Evolutionary conservation across 495 filamentous ascomycete species (phyloP).

Genomic region (Elaphomyces granulatus): DNA sequence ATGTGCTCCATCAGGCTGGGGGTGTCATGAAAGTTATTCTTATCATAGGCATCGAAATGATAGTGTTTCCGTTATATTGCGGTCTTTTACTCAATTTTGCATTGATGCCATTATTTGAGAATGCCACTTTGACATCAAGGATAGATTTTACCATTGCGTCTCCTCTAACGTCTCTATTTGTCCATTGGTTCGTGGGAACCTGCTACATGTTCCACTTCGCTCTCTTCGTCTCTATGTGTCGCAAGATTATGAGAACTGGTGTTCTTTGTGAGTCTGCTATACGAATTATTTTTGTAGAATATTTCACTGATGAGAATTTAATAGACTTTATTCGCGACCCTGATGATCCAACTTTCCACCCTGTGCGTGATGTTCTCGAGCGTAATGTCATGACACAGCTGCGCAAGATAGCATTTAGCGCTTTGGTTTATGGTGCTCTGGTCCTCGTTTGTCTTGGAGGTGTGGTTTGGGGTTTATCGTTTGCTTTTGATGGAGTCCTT

Average conservation of each 20-base stretch:
- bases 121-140: slow-evolving; percentile 59
- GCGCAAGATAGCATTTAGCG: slow-evolving; percentile 90
- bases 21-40: slow-evolving; percentile 96
- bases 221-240: slow-evolving; percentile 96
- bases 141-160: slow-evolving; percentile 58
- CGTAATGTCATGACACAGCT: slow-evolving; percentile 85
- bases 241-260: slow-evolving; percentile 87
- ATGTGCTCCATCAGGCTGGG: slow-evolving; percentile 78
- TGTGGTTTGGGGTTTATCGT: slow-evolving; percentile 82
- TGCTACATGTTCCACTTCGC: slow-evolving; percentile 99
- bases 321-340: slow-evolving; percentile 94
- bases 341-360: slow-evolving; percentile 96
- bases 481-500: slow-evolving; percentile 50
- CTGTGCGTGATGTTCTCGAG: slow-evolving; percentile 92
- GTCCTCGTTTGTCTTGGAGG: slow-evolving; percentile 89
- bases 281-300: neutral
- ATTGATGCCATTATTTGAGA: slow-evolving; percentile 73
- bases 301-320: slow-evolving; percentile 13
- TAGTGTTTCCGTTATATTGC: slow-evolving; percentile 91
- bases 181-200: slow-evolving; percentile 98
- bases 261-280: slow-evolving; percentile 58
- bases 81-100: slow-evolving; percentile 82
- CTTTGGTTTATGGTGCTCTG: slow-evolving; percentile 84
- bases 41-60: slow-evolving; percentile 99
- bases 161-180: slow-evolving; percentile 78